Conservation (phyloP, 1,139 yeast species). For the Diutina mesorugosa region DNA sequence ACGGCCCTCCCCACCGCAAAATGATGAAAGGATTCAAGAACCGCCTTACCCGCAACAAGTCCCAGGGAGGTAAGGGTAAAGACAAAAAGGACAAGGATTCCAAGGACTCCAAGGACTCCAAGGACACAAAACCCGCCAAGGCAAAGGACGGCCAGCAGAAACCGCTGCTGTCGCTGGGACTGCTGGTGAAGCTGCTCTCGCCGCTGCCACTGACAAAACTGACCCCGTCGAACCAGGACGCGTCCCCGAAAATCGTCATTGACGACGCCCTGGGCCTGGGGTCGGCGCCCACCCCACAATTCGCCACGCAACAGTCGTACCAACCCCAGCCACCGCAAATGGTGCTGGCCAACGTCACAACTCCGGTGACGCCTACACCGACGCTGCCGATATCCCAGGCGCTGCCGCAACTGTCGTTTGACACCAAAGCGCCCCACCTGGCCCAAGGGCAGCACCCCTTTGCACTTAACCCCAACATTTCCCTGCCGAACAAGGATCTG, state of each 20-base stretch:
- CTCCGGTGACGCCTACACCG: conserved; percentile 21
- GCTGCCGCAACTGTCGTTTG: conserved; percentile 6
- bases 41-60: conserved; percentile 32
- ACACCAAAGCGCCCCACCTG: conserved; percentile 9
- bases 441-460: conserved; percentile 5
- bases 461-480: conserved; percentile 26
- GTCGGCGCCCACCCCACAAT: not conserved
- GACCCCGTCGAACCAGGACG: not conserved
- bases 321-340: not conserved
- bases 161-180: conserved; percentile 5
- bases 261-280: not conserved
- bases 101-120: conserved; percentile 8
- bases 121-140: conserved; percentile 4
- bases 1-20: conserved; percentile 7
- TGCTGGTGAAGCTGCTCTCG: conserved; percentile 7
- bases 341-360: conserved; percentile 7
- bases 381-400: conserved; percentile 14
- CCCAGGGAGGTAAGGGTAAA: conserved; percentile 22
- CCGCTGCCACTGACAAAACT: not conserved
- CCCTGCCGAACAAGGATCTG: conserved; percentile 30
- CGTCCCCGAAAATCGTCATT: not conserved
- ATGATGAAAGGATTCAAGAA: conserved; percentile 43
- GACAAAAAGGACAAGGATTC: conserved; percentile 16
- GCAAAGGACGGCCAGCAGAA: conserved; percentile 6
- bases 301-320: not conserved